phyloP scores from a whole-genome alignment of 805 yeast species.

The Zygosaccharomyces bailii region DNA sequence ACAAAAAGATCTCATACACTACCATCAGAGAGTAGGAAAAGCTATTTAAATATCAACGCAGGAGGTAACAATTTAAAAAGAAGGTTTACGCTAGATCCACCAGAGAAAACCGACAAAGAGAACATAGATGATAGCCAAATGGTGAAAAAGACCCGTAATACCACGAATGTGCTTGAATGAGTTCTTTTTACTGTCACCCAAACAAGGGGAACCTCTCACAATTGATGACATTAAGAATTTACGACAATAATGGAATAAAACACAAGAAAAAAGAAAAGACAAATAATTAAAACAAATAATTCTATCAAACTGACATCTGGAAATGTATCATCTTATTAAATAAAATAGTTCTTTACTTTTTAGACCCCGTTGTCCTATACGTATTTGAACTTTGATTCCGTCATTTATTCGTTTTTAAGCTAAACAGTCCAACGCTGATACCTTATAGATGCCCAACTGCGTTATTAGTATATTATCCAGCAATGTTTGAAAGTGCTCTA shows the following conservation, averaged over 20 bases:
- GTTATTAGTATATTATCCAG: too few species aligned
- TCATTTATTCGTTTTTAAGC: not conserved
- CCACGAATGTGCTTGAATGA: not conserved
- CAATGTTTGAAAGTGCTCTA: too few species aligned
- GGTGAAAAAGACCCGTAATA: not conserved
- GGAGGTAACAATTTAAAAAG: conserved; percentile 23
- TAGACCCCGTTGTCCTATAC: not conserved
- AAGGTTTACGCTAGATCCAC: conserved; percentile 20
- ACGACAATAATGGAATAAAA: too few species aligned
- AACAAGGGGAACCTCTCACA: too few species aligned
- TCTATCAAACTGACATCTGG: not conserved
- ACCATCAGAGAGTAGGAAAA: conserved; percentile 10
- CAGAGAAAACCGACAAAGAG: conserved; percentile 8
- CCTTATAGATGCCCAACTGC: too few species aligned
- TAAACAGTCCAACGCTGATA: not conserved
- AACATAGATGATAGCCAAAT: not conserved
- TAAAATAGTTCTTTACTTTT: not conserved
- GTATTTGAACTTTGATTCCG: not conserved
- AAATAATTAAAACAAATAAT: not conserved
- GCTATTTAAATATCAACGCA: not conserved
- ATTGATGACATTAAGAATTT: too few species aligned
- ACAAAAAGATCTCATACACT: conserved; percentile 17
- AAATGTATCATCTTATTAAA: not conserved
- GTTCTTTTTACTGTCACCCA: too few species aligned
- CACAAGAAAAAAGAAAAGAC: not conserved